phyloP scores from a whole-genome alignment of 306 rosid species.

The Sicyos edulis region DNA sequence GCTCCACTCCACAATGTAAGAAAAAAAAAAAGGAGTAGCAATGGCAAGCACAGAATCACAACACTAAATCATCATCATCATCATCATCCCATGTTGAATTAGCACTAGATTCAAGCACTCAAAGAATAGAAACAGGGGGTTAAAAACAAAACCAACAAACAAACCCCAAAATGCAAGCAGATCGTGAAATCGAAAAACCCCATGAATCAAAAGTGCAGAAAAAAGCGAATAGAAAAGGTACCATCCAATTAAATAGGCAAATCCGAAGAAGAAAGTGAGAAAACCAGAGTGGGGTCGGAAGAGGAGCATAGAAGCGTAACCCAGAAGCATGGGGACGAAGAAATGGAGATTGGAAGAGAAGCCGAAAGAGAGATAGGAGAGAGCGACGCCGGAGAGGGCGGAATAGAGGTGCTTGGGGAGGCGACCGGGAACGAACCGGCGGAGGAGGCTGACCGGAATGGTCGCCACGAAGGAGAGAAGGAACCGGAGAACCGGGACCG shows the following conservation, averaged over 20 bases:
- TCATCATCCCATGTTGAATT: no score
- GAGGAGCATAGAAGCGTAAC: slow-evolving; percentile 76
- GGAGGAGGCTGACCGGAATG: slow-evolving; percentile 65
- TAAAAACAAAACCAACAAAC: no score
- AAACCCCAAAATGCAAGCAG: no score
- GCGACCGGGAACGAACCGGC: slow-evolving; percentile 62
- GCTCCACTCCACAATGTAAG: no score
- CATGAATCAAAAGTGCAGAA: neutral
- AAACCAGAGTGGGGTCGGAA: slow-evolving; percentile 63
- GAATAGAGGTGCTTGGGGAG: slow-evolving; percentile 68
- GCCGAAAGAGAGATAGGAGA: slow-evolving; percentile 80
- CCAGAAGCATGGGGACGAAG: slow-evolving; percentile 62
- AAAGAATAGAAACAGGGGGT: no score
- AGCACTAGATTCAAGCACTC: no score
- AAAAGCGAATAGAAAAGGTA: slow-evolving; percentile 15
- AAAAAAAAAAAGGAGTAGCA: no score
- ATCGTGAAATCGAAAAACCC: no score
- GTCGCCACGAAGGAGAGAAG: slow-evolving; percentile 80
- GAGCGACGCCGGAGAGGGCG: slow-evolving; percentile 52
- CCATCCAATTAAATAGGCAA: slow-evolving; percentile 90
- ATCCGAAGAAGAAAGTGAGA: slow-evolving; percentile 63
- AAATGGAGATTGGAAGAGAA: slow-evolving; percentile 86
- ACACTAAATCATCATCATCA: no score
- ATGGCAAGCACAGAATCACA: no score
- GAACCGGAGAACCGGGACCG: slow-evolving; percentile 78